Base-by-base conservation (phyloP, 345 rosid genomes). In the Brassica nigra region DNA sequence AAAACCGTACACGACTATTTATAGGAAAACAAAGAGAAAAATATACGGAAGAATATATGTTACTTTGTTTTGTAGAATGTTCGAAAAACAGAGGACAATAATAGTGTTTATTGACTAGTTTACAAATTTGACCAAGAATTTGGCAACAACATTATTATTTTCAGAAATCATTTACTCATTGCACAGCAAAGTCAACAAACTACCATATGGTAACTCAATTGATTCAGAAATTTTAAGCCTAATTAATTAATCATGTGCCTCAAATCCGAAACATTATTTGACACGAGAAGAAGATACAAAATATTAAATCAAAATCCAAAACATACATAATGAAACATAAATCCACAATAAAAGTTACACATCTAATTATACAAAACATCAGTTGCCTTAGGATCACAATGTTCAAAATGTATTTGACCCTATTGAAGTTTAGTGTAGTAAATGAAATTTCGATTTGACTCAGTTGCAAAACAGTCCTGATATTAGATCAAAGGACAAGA, bases 71-170 rank as follows among this genome's bases (percentile, higher is more conserved):
- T 28, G 8, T n/a, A 37, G 5, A 4, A 16, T 73, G 62, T 73
- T 42, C 5, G 29, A 10, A 39, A 39, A 39, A 39, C 47, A 20
- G 30, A 62, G 2, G 16, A 73, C 5, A n/a, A 0, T 54, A 16
- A 54, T 54, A 16, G 23, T 14, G 18, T 58, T 11, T n/a, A 9
- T 74, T 63, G 58, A 63, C 47, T 29, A 30, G 33, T 30, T 62
- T 44, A 44, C 31, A 62, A 28, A 20, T 73, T 73, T 73, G 76
- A 73, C 16, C 16, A 42, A 15, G 8, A 5, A 62, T 73, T 62
- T 62, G 68, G 76, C 7, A 62, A 73, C 61, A 3, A 42, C 28
- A 28, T 73, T 29, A 44, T 23, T 36, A 2, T 57, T 34, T 37
- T 8, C 11, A 37, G 11, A 37, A 37, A 37, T 37, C 44, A 37